phyloP scores from a whole-genome alignment of 768 basidiomycete species.

The Mrakia blollopis region DNA sequence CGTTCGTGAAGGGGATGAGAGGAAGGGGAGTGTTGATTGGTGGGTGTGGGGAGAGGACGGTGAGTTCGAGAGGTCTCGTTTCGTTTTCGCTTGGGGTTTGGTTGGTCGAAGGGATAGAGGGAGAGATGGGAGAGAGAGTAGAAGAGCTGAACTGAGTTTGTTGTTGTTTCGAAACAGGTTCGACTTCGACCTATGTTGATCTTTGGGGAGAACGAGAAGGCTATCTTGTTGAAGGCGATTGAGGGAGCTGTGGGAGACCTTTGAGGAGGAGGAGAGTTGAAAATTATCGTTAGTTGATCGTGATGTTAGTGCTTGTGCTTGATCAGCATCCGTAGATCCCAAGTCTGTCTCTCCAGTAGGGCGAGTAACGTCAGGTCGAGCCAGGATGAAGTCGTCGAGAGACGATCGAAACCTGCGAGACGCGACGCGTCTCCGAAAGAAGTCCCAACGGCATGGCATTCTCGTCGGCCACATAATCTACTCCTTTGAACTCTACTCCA shows the following conservation, averaged over 20 bases:
- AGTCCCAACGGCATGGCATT: background rate
- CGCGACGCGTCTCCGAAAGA: background rate
- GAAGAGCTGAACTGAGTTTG: background rate
- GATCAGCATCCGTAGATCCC: too few relatives aligned
- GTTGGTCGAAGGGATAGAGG: background rate
- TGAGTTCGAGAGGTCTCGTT: too few relatives aligned
- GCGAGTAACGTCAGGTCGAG: too few relatives aligned
- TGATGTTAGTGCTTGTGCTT: too few relatives aligned
- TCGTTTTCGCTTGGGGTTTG: background rate
- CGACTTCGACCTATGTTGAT: constrained; percentile 10
- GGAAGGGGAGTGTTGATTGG: constrained; percentile 45
- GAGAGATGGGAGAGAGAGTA: background rate
- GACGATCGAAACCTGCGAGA: background rate
- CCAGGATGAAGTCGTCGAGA: background rate
- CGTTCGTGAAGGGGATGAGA: constrained; percentile 42
- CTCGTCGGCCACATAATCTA: background rate
- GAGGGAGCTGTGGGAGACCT: background rate
- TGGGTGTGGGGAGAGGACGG: constrained; percentile 39
- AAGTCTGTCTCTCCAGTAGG: too few relatives aligned
- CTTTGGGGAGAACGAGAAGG: background rate
- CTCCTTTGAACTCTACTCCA: background rate
- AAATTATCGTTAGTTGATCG: too few relatives aligned
- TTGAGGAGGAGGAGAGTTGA: background rate
- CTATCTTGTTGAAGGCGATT: background rate
- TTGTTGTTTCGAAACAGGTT: background rate